These are phyloP conservation scores for Ophiostoma ulmi DNA, from an alignment of 2,329 filamentous ascomycete genomes.

Conservation along the genomic window DNA sequence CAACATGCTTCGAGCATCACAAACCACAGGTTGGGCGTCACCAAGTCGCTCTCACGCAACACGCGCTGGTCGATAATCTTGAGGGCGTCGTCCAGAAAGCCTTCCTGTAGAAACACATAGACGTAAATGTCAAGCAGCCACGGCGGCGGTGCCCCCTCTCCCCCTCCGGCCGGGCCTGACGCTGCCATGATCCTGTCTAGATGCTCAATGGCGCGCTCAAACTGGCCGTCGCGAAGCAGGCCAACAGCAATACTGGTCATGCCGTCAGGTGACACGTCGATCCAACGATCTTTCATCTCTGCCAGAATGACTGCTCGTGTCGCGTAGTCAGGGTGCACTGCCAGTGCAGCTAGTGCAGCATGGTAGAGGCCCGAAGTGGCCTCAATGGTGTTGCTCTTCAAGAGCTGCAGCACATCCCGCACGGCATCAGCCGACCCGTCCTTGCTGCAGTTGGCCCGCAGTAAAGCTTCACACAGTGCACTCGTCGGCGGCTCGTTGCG, in stretches of 20 bases:
- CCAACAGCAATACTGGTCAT: conserved; percentile 66
- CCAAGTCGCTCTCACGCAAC: conserved; percentile 35
- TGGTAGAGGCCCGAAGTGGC: conserved; percentile 65
- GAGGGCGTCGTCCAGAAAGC: conserved; percentile 73
- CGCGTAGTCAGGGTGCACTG: conserved; percentile 80
- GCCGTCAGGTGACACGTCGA: conserved; percentile 55
- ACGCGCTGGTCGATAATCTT: conserved; percentile 58
- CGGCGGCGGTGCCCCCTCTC: conserved; percentile 42
- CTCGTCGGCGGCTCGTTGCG: conserved; percentile 51
- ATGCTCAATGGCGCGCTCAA: conserved; percentile 70
- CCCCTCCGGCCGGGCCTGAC: conserved; percentile 35
- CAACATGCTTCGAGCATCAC: conserved; percentile 73
- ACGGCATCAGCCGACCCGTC: conserved; percentile 64
- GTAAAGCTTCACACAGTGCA: conserved; percentile 67
- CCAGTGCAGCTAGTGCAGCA: conserved; percentile 64
- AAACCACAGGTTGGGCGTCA: conserved; percentile 56
- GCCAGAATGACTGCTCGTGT: conserved; percentile 65
- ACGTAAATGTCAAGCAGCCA: conserved; percentile 80
- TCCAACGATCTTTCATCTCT: conserved; percentile 71
- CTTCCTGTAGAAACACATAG: conserved; percentile 64
- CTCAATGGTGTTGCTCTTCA: conserved; percentile 57
- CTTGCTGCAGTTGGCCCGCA: conserved; percentile 64
- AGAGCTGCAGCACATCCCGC: conserved; percentile 62
- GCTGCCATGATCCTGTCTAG: conserved; percentile 61
- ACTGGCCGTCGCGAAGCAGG: conserved; percentile 72